Base-by-base conservation (phyloP, 2,329 filamentous ascomycete genomes). In the Fusarium veterinarium region DNA sequence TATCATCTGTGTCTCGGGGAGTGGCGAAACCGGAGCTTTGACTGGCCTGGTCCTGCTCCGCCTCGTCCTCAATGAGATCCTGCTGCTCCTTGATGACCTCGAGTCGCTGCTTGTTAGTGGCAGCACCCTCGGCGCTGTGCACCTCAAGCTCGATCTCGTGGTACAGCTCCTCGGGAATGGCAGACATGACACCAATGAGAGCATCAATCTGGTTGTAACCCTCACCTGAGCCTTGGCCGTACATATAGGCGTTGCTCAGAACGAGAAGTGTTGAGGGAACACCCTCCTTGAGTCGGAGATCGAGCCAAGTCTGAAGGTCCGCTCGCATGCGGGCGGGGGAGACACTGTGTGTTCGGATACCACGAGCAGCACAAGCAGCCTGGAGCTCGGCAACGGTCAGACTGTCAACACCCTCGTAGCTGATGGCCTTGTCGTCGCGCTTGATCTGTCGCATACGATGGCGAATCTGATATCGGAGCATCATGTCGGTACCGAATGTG, bases 361-460 rank as follows among this genome's bases (percentile, higher is more conserved):
- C 96, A 75, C 96, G 94, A 74, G 93, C 95, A 46, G 94, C 94
- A 80, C 94, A 97, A 4, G 96, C 96, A 79, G 91, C 93, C 85
- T 98, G 96, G 51, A 99, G 88, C 83, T 99, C 96, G 4, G 92
- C 89, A 1, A 98, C 95, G n/a, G 95, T 97, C 58, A 99, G 89
- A 60, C 92, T 95, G 68, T 97, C 95, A 35, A 99, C 92, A 38
- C 96, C 95, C 83, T 99, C 96, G 79, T 92, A 97, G 81, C 91
- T 93, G 80, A 99, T 99, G 72, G 95, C 95, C 75, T 91, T 92
- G 84, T 99, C 96, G 79, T 99, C 96, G 72, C 95, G 92, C 91
- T 99, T 99, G 87, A 98, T 98, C 84, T 99, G 96, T 77, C 95
- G 91, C 96, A 99, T 99, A 71, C 95, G 93, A 84, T 98, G 95